phyloP scores from a whole-genome alignment of 139 green algal genomes.

The Coelastrella sp. region DNA sequence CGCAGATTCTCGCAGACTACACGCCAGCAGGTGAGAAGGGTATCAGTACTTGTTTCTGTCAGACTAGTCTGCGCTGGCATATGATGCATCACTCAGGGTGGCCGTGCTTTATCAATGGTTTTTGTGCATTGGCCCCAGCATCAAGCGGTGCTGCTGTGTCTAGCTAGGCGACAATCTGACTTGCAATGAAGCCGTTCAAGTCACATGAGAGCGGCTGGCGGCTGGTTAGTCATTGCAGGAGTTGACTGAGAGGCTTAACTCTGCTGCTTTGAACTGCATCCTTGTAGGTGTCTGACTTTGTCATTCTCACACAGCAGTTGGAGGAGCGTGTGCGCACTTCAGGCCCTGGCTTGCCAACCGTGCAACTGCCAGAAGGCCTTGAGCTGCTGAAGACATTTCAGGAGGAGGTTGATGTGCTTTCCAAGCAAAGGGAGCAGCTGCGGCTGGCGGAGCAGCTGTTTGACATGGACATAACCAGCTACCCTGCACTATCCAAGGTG shows the following conservation, averaged over 20 bases:
- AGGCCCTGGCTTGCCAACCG: slow-evolving; percentile 63
- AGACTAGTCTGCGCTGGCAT: too few species aligned
- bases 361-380: slow-evolving; percentile 63
- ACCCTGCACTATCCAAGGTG: slow-evolving; percentile 76
- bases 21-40: slow-evolving; percentile 75
- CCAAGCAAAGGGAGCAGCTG: slow-evolving; percentile 77
- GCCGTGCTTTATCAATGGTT: too few species aligned
- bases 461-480: slow-evolving; percentile 83
- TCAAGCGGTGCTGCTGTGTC: too few species aligned
- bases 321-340: slow-evolving; percentile 52
- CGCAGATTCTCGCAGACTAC: slow-evolving; percentile 54
- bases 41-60: too few species aligned
- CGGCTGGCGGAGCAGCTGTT: slow-evolving; percentile 90
- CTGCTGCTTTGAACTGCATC: background rate
- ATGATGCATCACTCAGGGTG: too few species aligned
- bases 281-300: slow-evolving; percentile 67
- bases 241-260: too few species aligned
- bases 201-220: too few species aligned
- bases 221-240: too few species aligned
- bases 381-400: slow-evolving; percentile 65
- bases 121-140: too few species aligned
- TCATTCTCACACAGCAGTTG: slow-evolving; percentile 54
- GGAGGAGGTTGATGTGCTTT: slow-evolving; percentile 58
- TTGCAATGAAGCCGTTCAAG: too few species aligned
- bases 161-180: too few species aligned